Evolutionary conservation across 108 stramenopile genomes (phyloP).

Genomic region (Fistulifera pelliculosa): DNA sequence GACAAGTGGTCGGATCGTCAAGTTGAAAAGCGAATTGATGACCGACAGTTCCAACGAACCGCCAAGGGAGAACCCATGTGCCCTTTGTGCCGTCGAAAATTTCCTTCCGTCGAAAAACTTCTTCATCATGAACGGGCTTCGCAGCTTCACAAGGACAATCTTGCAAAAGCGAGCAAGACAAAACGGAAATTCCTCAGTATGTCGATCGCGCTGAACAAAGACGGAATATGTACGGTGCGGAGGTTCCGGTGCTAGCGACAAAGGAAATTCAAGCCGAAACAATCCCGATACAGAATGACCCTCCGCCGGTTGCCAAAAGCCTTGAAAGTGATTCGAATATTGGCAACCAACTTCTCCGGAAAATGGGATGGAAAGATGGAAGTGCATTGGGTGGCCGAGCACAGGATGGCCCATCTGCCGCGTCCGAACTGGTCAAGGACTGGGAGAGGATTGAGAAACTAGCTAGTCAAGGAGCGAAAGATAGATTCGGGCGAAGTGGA

Average conservation of each 20-base stretch:
- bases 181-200: slow-evolving; percentile 13
- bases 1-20: slow-evolving; percentile 65
- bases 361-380: slow-evolving; percentile 71
- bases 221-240: slow-evolving; percentile 25
- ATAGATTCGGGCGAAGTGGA: too few species aligned
- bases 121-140: slow-evolving; percentile 60
- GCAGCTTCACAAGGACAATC: slow-evolving; percentile 63
- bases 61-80: slow-evolving; percentile 65
- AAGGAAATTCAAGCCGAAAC: not conserved
- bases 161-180: slow-evolving; percentile 28
- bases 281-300: slow-evolving; percentile 5
- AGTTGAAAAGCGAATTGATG: slow-evolving; percentile 34
- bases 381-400: slow-evolving; percentile 18
- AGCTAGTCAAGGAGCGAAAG: slow-evolving; percentile 13
- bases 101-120: slow-evolving; percentile 56
- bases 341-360: slow-evolving; percentile 75
- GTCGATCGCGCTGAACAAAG: slow-evolving; percentile 45
- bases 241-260: too few species aligned
- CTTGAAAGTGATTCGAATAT: slow-evolving; percentile 24
- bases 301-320: not conserved
- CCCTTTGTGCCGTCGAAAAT: slow-evolving; percentile 61
- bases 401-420: not conserved
- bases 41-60: slow-evolving; percentile 1
- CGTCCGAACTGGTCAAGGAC: slow-evolving; percentile 44
- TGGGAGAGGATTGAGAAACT: slow-evolving; percentile 76